Evolutionary conservation across 345 rosid species (phyloP).

Genomic region (Trapa bicornis): DNA sequence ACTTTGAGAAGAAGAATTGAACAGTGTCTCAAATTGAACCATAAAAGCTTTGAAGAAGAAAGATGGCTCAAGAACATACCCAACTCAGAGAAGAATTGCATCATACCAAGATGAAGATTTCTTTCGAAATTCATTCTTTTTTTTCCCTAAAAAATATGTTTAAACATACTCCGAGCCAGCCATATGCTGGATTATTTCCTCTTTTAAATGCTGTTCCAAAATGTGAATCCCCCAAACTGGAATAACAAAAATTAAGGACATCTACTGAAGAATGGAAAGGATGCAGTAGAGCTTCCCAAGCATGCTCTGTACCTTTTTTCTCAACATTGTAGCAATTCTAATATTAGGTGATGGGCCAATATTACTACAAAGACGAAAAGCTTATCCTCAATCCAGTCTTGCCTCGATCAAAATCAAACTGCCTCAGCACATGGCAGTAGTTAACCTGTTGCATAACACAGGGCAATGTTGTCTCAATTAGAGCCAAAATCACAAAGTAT

Average conservation of each 20-base stretch:
- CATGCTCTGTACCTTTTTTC: background rate
- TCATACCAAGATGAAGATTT: background rate
- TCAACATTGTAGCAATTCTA: background rate
- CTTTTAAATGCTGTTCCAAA: constrained; percentile 1
- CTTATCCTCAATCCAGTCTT: constrained; percentile 15
- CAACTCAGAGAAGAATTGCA: background rate
- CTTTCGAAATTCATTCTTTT: background rate
- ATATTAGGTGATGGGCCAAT: background rate
- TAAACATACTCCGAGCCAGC: background rate
- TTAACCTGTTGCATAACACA: constrained; percentile 9
- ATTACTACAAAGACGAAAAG: constrained; percentile 11
- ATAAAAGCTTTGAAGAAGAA: background rate
- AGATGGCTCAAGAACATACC: background rate
- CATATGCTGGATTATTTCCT: background rate
- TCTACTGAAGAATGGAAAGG: background rate
- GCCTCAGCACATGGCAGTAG: constrained; percentile 14
- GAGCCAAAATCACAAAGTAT: too few species aligned
- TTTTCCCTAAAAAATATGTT: background rate
- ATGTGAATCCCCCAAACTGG: background rate
- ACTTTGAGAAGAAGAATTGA: background rate
- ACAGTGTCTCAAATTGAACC: background rate
- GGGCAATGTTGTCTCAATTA: too few species aligned
- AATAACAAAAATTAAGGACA: constrained; percentile 7
- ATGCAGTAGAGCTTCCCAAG: constrained; percentile 4
- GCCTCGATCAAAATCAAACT: constrained; percentile 8